Conservation (phyloP, 1,284 basidiomycete genomes). For the Tremellales sp. region DNA sequence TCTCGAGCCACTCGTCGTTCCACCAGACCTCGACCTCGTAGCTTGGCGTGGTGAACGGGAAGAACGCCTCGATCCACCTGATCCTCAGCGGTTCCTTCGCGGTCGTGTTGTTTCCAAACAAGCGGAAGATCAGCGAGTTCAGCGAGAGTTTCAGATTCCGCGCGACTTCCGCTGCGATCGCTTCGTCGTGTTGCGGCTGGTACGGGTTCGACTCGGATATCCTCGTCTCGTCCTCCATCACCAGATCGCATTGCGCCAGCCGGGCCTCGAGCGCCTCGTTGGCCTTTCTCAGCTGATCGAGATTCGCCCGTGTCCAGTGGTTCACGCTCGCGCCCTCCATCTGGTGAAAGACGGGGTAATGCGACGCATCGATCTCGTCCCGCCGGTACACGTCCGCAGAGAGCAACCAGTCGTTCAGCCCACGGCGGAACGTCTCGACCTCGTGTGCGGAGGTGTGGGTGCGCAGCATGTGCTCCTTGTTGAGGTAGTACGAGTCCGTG, state of each 20-base stretch:
- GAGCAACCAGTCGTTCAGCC: constrained; percentile 78
- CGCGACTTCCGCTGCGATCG: constrained; percentile 66
- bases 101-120: constrained; percentile 64
- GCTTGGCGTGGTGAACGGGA: constrained; percentile 96
- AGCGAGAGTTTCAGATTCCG: constrained; percentile 87
- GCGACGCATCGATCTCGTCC: constrained; percentile 95
- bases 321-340: constrained; percentile 91
- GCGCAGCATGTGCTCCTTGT: constrained; percentile 82
- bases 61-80: constrained; percentile 96
- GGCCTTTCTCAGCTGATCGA: constrained; percentile 48
- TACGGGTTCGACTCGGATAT: constrained; percentile 72
- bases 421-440: constrained; percentile 78
- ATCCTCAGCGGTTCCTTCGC: constrained; percentile 66
- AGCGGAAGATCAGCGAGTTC: constrained; percentile 76
- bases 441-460: constrained; percentile 98
- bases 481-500: constrained; percentile 96
- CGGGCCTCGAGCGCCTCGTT: constrained; percentile 60
- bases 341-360: constrained; percentile 99
- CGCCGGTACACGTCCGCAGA: constrained; percentile 98
- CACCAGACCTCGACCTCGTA: constrained; percentile 98
- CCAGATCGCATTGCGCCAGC: constrained; percentile 65
- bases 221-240: constrained; percentile 81
- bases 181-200: constrained; percentile 71
- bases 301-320: constrained; percentile 55
- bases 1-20: constrained; percentile 94